These are phyloP conservation scores for Podospora conica DNA, from an alignment of 495 filamentous ascomycete species.

Conservation along the genomic window DNA sequence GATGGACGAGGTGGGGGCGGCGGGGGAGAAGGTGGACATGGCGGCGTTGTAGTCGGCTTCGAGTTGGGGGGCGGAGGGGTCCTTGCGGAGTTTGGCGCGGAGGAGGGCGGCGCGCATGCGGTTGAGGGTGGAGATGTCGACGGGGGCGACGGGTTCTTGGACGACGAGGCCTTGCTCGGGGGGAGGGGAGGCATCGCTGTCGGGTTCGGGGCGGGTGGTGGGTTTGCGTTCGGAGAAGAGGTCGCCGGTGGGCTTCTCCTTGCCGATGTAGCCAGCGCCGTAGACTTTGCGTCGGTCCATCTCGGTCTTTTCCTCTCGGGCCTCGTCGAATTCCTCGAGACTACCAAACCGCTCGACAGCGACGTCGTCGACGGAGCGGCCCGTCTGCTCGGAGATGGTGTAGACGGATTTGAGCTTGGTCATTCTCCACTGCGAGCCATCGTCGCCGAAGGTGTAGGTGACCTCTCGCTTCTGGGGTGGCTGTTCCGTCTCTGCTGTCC, in stretches of 20 bases:
- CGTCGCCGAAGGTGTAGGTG: slow-evolving; percentile 82
- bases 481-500: slow-evolving; percentile 20
- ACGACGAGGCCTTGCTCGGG: slow-evolving; percentile 41
- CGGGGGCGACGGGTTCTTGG: slow-evolving; percentile 36
- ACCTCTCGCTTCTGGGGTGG: slow-evolving; percentile 51
- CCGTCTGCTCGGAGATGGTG: slow-evolving; percentile 66
- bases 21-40: slow-evolving; percentile 45
- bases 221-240: slow-evolving; percentile 64
- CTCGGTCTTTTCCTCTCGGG: slow-evolving; percentile 90
- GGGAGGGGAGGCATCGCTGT: slow-evolving; percentile 6
- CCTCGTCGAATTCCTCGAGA: slow-evolving; percentile 81
- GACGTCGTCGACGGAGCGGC: slow-evolving; percentile 66
- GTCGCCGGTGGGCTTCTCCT: slow-evolving; percentile 83
- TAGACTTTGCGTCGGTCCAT: slow-evolving; percentile 79
- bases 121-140: slow-evolving; percentile 79
- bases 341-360: slow-evolving; percentile 77
- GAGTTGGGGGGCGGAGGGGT: slow-evolving; percentile 67
- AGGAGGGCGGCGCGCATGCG: slow-evolving; percentile 85
- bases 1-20: slow-evolving; percentile 58
- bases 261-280: slow-evolving; percentile 77
- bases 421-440: slow-evolving; percentile 91
- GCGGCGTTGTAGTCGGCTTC: slow-evolving; percentile 80
- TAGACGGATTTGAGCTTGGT: slow-evolving; percentile 85
- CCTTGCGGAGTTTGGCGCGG: slow-evolving; percentile 79
- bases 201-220: slow-evolving; percentile 14